phyloP scores from a whole-genome alignment of 1,284 basidiomycete species.

The Moesziomyces globuligerus region DNA sequence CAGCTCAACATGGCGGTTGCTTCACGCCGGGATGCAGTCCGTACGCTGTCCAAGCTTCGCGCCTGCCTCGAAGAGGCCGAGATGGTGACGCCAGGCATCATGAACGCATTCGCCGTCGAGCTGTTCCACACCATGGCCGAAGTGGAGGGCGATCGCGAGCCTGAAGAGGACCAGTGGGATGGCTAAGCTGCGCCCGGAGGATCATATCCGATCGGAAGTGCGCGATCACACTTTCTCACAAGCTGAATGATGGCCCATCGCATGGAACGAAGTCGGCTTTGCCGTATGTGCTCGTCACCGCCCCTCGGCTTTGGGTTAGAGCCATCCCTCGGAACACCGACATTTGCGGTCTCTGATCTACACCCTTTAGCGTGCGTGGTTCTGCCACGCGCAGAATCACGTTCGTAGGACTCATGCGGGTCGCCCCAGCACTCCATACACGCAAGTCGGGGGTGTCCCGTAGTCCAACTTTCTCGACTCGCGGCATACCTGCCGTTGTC shows the following conservation, averaged over 20 bases:
- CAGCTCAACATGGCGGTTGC: constrained; percentile 57
- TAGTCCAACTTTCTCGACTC: not conserved
- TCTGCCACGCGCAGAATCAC: not conserved
- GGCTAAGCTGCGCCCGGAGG: too few species aligned
- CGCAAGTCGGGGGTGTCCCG: constrained; percentile 6
- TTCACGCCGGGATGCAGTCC: constrained; percentile 50
- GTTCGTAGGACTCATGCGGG: not conserved
- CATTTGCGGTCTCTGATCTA: too few species aligned
- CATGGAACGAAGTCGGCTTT: too few species aligned
- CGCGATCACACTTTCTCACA: too few species aligned
- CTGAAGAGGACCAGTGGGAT: constrained; percentile 49
- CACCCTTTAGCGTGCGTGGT: too few species aligned
- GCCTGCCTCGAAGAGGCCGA: constrained; percentile 53
- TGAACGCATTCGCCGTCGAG: constrained; percentile 63
- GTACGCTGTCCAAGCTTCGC: constrained; percentile 47
- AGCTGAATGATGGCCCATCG: too few species aligned
- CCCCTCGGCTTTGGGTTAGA: too few species aligned
- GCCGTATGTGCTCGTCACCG: too few species aligned
- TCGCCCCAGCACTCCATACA: constrained; percentile 8
- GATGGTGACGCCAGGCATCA: constrained; percentile 58
- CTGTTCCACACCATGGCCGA: constrained; percentile 61
- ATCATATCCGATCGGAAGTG: too few species aligned
- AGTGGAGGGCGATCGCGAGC: constrained; percentile 43
- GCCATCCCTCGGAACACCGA: too few species aligned
- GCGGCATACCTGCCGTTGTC: not conserved